Evolutionary conservation across 2,329 filamentous ascomycete genomes (phyloP), one percentile per base, ranked within the genome.

Genomic region (Aspergillus brasiliensis): DNA sequence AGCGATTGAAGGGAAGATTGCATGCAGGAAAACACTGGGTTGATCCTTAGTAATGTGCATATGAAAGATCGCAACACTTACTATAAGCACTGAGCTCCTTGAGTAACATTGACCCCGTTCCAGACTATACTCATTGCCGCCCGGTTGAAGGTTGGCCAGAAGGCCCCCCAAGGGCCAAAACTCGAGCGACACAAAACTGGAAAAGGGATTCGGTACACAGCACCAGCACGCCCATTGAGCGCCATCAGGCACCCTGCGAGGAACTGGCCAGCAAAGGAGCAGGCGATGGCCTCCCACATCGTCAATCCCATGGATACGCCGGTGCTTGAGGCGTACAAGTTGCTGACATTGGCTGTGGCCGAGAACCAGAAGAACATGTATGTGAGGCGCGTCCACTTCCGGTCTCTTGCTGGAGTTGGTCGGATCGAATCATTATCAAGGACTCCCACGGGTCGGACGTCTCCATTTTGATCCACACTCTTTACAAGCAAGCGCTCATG

Each of bases 211-310:
- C 80, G 77, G 63, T 81, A 82, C 23, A 75, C 73, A 0, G 78
- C 78, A 5, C 79, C 78, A 11, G 75, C 71, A 13, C 78, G 72
- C 4, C 79, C 77, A 60, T 81, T 81, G 13, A 80, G 65, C 0
- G 75, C 74, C 67, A 81, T 79, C 21, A 69, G 47, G 13, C 37
- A 48, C 2, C 65, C 67, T 0, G 65, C 65, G 2, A 82, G 67
- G 23, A 74, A 69, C 37, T 80, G 75, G 44, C 81, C 82, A 4
- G 72, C 77, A 28, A 77, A 67, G 46, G 74, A 66, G 67, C 78
- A 74, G 49, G 66, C 78, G 27, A 83, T 60, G 13, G 76, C 75
- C 64, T 83, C 81, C 81, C 81, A 84, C 75, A 82, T 81, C 42
- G 74, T 78, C 21, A 84, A 68, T 8, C 81, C 81, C 8, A 78